phyloP scores from a whole-genome alignment of 2,329 filamentous ascomycete genomes.

The Pseudocercospora pini-densiflorae region DNA sequence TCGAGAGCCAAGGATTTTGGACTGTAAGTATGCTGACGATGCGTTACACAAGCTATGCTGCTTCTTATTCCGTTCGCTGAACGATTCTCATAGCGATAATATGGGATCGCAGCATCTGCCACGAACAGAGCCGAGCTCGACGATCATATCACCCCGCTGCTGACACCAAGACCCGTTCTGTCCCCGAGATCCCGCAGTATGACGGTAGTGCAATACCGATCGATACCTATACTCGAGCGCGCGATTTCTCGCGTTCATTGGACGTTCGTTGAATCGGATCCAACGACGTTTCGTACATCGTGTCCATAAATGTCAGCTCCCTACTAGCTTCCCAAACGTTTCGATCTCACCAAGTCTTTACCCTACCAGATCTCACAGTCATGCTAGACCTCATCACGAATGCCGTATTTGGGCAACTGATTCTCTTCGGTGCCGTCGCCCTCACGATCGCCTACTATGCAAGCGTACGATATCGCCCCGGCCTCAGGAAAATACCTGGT shows the following conservation, averaged over 20 bases:
- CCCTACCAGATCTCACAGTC: background rate
- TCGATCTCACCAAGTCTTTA: background rate
- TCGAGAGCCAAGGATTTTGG: background rate
- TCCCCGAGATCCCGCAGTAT: background rate
- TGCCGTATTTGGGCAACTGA: background rate
- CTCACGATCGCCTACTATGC: constrained; percentile 5
- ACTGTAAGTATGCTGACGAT: background rate
- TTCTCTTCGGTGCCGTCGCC: background rate
- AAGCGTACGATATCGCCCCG: constrained; percentile 24
- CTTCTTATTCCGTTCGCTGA: background rate
- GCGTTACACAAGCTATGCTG: background rate
- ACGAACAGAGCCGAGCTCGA: background rate
- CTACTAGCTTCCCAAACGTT: background rate
- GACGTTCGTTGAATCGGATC: background rate
- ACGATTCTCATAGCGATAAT: background rate
- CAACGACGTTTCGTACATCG: background rate
- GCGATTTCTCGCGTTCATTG: background rate
- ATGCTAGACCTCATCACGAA: background rate
- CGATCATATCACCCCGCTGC: background rate
- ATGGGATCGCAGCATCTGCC: background rate
- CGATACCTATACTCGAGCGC: background rate
- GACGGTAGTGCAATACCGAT: background rate
- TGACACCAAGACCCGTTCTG: background rate
- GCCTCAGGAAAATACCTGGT: constrained; percentile 51
- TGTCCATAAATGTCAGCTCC: background rate